Conservation (phyloP, 106 monocot genomes). For the Allium fistulosum region DNA sequence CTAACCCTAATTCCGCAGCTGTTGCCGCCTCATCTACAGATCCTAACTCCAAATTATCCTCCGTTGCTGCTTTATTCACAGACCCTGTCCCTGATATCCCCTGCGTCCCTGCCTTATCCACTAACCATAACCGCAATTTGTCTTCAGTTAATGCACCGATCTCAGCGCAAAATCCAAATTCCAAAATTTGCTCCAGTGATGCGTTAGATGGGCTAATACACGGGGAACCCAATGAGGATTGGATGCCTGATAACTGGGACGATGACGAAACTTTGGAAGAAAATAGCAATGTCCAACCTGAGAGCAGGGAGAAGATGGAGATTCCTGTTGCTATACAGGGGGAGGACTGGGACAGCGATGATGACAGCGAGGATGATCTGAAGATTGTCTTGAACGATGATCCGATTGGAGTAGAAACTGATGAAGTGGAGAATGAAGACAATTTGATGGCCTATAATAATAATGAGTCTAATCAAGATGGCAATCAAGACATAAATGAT, state of each 20-base stretch:
- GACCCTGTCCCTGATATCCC: no score
- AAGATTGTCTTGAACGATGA: slow-evolving; percentile 82
- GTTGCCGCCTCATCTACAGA: no score
- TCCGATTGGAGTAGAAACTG: neutral
- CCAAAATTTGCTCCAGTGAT: neutral
- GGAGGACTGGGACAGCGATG: slow-evolving; percentile 83
- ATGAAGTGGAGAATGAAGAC: slow-evolving; percentile 1
- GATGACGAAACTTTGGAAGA: slow-evolving; percentile 2
- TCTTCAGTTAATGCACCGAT: no score
- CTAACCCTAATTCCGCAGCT: no score
- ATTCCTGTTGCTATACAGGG: neutral
- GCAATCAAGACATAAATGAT: no score
- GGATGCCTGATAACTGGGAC: slow-evolving; percentile 4
- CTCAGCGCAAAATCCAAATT: no score
- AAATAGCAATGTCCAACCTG: neutral
- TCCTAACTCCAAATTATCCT: no score
- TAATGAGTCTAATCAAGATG: neutral
- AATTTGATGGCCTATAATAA: slow-evolving; percentile 11
- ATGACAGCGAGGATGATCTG: slow-evolving; percentile 79
- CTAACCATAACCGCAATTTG: no score
- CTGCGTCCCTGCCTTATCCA: no score
- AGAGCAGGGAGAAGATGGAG: neutral
- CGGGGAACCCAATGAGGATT: slow-evolving; percentile 1
- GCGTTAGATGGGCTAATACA: neutral
- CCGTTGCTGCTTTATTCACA: no score